Evolutionary conservation across 768 basidiomycete genomes (phyloP), one percentile per base, ranked within the genome.

Genomic region (Trametes cinnabarina): DNA sequence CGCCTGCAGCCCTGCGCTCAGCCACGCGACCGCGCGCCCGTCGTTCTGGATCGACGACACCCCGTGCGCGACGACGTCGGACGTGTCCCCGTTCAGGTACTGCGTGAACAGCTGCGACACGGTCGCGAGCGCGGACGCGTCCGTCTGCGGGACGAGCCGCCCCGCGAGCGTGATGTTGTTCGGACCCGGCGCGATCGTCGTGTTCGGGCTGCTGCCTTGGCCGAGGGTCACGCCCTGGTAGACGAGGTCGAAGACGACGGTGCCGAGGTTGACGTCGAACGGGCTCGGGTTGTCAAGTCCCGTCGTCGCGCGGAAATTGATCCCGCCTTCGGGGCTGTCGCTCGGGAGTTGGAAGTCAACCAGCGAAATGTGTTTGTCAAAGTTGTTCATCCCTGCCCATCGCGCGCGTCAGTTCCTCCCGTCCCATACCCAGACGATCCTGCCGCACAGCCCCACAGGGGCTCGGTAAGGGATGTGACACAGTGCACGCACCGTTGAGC

Each of bases 201-300:
- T 82, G 53, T 83, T 74, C 1, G 71, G 68, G 23, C 82, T 79
- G 3, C 77, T 78, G 17, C 87, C 87, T 25, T 71, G 70, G 26
- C 87, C 87, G 42, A 89, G 72, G 50, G 75, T 73, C 19, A 85
- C 77, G 43, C 75, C 78, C 41, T 83, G 68, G 69, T 87, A 90
- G 20, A 74, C 73, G 25, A 91, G 74, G 55, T 77, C 77, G 64
- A 90, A 88, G 3, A 82, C 71, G 6, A 86, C 82, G 0, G 85
- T 86, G 30, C 88, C 88, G 39, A 91, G 77, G 64, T 82, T 74
- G 55, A 91, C 76, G n/a, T 79, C 72, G 68, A 91, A 90, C 0
- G 88, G 86, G 63, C 85, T 87, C 22, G 79, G 73, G 65, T 88
- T 88, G 32, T 66, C 76, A 47, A 90, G 67, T 40, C 74, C 67